Percentiles rank a stretch among this genome's conserved stretches.
Evolutionary conservation across 257 asterid genomes (phyloP).

Genomic region (Solanum commersonii): DNA sequence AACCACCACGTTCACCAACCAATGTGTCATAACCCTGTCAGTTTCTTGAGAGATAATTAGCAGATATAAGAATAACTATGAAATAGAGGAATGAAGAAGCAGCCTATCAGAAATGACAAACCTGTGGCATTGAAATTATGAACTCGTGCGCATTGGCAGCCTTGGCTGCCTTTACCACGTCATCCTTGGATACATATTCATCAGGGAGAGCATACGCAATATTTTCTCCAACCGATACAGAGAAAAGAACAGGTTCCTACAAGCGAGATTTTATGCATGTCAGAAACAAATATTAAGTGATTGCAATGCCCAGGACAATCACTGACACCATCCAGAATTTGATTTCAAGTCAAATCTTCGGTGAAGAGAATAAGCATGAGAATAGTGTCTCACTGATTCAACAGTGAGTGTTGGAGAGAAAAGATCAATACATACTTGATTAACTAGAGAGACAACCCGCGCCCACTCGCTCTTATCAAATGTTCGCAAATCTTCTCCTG

Average conservation of each 20-base stretch:
- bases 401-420: background rate
- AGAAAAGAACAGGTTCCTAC: constrained; percentile 93
- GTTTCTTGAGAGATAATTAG: constrained; percentile 4
- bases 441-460: constrained; percentile 78
- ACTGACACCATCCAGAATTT: background rate
- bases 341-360: background rate
- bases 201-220: constrained; percentile 97
- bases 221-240: constrained; percentile 90
- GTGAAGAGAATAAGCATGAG: background rate
- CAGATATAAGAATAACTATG: background rate
- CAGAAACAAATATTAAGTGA: constrained; percentile 6
- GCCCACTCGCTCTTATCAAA: constrained; percentile 98
- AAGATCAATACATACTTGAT: constrained; percentile 51
- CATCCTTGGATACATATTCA: constrained; percentile 77
- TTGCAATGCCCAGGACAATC: background rate
- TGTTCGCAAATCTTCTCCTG: constrained; percentile 91
- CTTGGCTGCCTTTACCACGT: constrained; percentile 89
- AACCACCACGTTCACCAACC: constrained; percentile 97
- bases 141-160: constrained; percentile 99
- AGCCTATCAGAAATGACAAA: constrained; percentile 13
- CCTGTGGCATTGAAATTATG: constrained; percentile 90
- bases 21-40: constrained; percentile 81
- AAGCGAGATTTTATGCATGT: constrained; percentile 1
- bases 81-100: background rate
- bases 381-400: background rate